Base-by-base conservation (phyloP, 805 yeast genomes). In the Nakazawaea laoshanensis region DNA sequence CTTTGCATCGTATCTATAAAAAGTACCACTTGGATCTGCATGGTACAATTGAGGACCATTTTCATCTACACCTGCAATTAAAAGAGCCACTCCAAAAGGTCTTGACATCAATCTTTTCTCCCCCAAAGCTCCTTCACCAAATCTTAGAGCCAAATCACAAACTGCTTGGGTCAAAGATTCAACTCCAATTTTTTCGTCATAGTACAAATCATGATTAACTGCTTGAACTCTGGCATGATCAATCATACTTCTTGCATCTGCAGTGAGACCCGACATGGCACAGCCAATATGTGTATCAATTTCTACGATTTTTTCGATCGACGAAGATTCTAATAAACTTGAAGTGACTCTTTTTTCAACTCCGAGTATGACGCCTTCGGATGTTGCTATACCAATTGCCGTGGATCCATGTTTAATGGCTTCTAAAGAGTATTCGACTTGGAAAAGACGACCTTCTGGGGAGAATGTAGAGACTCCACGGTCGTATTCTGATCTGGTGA, bases 1-100 rank as follows among this genome's bases (percentile, higher is more conserved):
- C 62, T 92, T 94, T 19, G 98, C 99, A 50, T 92, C 96, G 55
- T 92, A 92, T 59, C 92, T 76, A 63, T 92, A 94, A 49, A 87
- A 92, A 2, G 99, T 92, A 38, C 99, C 99, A 10, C 95, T 84
- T 24, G 99, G 98, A 61, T 92, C 99, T n/a, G 97, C 95, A 56
- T 92, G 96, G 55, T 84, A 84, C 47, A 92, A 70, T 58, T 92
- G 98, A 29, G 96, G 95, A 1, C 98, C 98, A 50, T 85, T 79
- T 47, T 85, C 94, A 61, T 92, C 98, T 46, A 77, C 70, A 32
- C 99, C 99, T 4, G 97, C 98, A 50, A 92, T 81, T 49, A 92
- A 70, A 44, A 92, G 63, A 2, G 99, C 99, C 31, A 92, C 99
- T 53, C 99, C 99, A 57, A 92, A 92, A 9, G 99, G 99, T 63